phyloP scores from a whole-genome alignment of 345 rosid genomes.

The Rubroshorea leprosula region DNA sequence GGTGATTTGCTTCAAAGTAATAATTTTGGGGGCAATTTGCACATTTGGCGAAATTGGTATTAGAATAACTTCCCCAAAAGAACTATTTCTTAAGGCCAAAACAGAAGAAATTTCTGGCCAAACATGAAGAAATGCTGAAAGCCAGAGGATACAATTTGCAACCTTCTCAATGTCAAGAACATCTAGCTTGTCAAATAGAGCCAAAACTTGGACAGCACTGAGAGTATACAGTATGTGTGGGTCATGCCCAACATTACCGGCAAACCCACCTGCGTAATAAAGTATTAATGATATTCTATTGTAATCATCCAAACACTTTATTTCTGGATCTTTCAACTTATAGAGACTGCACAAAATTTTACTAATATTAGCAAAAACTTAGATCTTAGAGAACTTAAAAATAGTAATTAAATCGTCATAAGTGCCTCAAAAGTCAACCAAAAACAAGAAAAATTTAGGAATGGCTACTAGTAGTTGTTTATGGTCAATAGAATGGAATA shows the following conservation, averaged over 20 bases:
- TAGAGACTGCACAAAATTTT: neutral
- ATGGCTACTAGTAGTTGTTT: too few relatives aligned
- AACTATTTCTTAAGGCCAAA: neutral
- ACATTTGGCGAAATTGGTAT: too few relatives aligned
- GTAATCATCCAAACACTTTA: slow-evolving; percentile 3
- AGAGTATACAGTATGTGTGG: slow-evolving; percentile 77
- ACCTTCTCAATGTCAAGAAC: slow-evolving; percentile 61
- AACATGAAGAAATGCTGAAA: neutral
- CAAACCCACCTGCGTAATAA: slow-evolving; percentile 73
- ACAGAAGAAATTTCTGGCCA: neutral
- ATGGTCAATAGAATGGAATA: too few relatives aligned
- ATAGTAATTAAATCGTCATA: too few relatives aligned
- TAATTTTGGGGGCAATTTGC: too few relatives aligned
- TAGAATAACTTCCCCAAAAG: too few relatives aligned
- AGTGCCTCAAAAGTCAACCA: too few relatives aligned
- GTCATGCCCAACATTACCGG: slow-evolving; percentile 84
- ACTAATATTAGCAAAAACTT: too few relatives aligned
- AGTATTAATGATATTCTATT: neutral
- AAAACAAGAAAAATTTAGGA: too few relatives aligned
- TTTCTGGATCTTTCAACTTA: neutral
- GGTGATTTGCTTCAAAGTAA: too few relatives aligned
- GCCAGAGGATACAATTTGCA: slow-evolving; percentile 74
- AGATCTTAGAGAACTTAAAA: too few relatives aligned
- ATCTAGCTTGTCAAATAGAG: slow-evolving; percentile 63
- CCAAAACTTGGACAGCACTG: slow-evolving; percentile 81